Evolutionary conservation across 2,329 filamentous ascomycete genomes (phyloP).

Genomic region (Trichophyton simii): DNA sequence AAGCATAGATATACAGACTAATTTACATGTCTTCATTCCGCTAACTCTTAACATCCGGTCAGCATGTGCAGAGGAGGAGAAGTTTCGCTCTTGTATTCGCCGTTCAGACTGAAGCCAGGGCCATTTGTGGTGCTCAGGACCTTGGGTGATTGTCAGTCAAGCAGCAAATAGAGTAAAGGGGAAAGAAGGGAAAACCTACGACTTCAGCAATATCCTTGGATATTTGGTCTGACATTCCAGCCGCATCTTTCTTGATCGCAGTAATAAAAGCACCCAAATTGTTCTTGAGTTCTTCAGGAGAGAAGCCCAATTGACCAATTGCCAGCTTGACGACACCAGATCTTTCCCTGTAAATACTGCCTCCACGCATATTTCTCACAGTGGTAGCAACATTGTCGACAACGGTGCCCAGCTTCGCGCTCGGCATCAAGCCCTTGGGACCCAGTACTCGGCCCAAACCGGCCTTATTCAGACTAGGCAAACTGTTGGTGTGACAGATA

Average conservation of each 20-base stretch:
- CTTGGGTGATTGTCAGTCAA: conserved; percentile 48
- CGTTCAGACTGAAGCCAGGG: conserved; percentile 76
- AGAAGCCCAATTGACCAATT: conserved; percentile 82
- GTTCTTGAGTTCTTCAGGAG: conserved; percentile 68
- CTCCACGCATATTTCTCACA: conserved; percentile 72
- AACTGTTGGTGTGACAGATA: conserved; percentile 69
- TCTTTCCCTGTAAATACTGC: conserved; percentile 75
- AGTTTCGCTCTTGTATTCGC: conserved; percentile 55
- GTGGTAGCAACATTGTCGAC: conserved; percentile 64
- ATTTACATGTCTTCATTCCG: conserved; percentile 7
- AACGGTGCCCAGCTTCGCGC: conserved; percentile 73
- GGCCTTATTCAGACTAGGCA: conserved; percentile 69
- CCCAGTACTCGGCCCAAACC: conserved; percentile 70
- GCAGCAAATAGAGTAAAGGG: conserved; percentile 27
- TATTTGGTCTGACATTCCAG: conserved; percentile 49
- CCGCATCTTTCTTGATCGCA: conserved; percentile 65
- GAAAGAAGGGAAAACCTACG: conserved; percentile 30
- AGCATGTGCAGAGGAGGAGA: conserved; percentile 42
- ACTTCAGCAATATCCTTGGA: conserved; percentile 63
- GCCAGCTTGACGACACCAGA: conserved; percentile 74
- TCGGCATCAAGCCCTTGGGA: conserved; percentile 87
- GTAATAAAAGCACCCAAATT: conserved; percentile 72
- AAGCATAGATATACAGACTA: conserved; percentile 18
- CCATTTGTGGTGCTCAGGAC: conserved; percentile 79
- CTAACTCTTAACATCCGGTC: conserved; percentile 27